Percentiles rank a stretch among this genome's conserved stretches.
These are phyloP conservation scores for Syzygium jambos DNA, from an alignment of 345 rosid genomes.

Conservation along the genomic window DNA sequence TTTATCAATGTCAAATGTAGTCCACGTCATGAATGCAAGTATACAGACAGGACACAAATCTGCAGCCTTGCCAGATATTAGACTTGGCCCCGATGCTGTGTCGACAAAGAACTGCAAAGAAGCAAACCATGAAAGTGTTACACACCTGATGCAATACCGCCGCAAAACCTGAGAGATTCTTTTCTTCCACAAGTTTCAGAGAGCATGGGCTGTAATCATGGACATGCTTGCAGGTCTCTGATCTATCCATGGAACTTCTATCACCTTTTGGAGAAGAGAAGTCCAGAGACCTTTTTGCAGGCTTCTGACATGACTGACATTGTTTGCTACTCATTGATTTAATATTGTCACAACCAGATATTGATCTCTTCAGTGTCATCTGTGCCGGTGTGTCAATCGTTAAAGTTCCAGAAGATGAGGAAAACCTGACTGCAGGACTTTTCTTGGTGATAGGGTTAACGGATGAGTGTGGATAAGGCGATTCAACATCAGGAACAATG, in stretches of 20 bases:
- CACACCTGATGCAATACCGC: slow-evolving; percentile 9
- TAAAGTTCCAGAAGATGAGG: slow-evolving; percentile 8
- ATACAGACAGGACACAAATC: neutral
- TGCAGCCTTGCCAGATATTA: neutral
- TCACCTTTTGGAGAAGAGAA: slow-evolving; percentile 22
- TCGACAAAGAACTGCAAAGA: neutral
- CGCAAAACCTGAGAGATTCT: neutral
- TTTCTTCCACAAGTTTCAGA: neutral
- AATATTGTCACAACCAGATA: slow-evolving; percentile 15
- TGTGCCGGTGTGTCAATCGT: slow-evolving; percentile 39
- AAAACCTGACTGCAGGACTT: slow-evolving; percentile 22
- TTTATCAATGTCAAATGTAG: neutral
- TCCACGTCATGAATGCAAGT: neutral
- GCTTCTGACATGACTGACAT: slow-evolving; percentile 7
- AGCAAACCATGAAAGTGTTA: neutral
- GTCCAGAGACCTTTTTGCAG: slow-evolving; percentile 37
- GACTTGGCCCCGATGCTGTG: neutral
- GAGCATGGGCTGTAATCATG: neutral
- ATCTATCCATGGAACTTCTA: neutral
- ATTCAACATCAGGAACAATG: neutral
- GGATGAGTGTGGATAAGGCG: neutral
- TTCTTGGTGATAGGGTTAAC: slow-evolving; percentile 3
- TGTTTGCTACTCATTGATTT: neutral
- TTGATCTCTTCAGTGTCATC: slow-evolving; percentile 27
- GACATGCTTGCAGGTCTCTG: slow-evolving; percentile 1